A percentile compares a stretch with the other conserved stretches of the same genome.
Conservation (phyloP, 73 alveolate species). For the Symbiodinium natans region DNA sequence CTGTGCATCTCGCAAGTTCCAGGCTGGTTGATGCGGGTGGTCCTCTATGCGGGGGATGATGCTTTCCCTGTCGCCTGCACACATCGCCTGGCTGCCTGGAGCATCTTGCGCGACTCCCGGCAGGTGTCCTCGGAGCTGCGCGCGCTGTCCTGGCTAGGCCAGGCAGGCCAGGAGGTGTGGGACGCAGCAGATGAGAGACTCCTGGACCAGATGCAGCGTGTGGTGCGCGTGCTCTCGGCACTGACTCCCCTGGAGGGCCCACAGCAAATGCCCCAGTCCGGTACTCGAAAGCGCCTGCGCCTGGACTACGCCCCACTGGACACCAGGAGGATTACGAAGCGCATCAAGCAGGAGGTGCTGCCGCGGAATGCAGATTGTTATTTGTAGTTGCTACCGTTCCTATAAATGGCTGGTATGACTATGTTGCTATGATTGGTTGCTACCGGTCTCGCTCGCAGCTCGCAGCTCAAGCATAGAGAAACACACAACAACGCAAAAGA, state of each 20-base stretch:
- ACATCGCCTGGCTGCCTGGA: not conserved
- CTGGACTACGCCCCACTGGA: not conserved
- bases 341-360: not conserved
- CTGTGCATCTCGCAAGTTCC: not conserved
- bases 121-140: slow-evolving; percentile 1
- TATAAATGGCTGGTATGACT: no score
- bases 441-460: no score
- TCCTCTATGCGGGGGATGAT: not conserved
- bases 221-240: not conserved
- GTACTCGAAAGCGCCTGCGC: no score
- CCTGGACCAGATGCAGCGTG: not conserved
- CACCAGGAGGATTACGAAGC: not conserved
- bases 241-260: not conserved
- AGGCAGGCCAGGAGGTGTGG: not conserved
- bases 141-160: not conserved
- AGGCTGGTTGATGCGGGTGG: not conserved
- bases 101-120: not conserved
- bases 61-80: not conserved
- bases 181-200: not conserved
- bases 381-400: not conserved
- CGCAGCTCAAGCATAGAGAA: no score
- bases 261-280: no score
- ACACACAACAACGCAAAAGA: no score
- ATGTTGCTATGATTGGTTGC: no score
- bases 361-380: not conserved